Percentiles rank a stretch among this genome's conserved stretches.
phyloP scores from a whole-genome alignment of 768 basidiomycete genomes.

The Tephrocybe sp. region DNA sequence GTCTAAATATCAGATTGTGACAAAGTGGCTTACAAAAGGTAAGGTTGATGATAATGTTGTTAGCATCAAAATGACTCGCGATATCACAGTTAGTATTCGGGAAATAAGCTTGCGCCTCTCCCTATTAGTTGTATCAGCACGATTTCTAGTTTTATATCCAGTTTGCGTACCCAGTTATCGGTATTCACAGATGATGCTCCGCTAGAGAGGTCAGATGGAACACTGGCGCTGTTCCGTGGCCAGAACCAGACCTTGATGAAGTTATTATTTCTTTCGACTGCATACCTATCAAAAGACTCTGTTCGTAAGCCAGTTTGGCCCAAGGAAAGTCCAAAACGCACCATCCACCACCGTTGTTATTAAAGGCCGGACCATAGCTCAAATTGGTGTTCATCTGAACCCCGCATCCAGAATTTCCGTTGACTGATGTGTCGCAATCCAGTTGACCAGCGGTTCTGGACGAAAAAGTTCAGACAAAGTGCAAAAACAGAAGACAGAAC shows the following conservation, averaged over 20 bases:
- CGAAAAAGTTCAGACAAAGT: background rate
- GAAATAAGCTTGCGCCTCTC: conserved; percentile 55
- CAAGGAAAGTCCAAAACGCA: conserved; percentile 22
- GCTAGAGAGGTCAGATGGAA: conserved; percentile 45
- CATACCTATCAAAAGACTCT: conserved; percentile 42
- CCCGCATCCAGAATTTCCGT: conserved; percentile 45
- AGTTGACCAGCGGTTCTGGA: conserved; percentile 24
- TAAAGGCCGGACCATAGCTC: conserved; percentile 60
- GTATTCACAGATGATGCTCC: conserved; percentile 42
- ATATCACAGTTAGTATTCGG: conserved; percentile 61
- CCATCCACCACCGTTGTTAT: conserved; percentile 58
- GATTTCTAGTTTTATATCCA: background rate
- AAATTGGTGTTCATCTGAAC: conserved; percentile 31
- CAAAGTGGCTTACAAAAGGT: conserved; percentile 32
- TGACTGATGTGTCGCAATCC: conserved; percentile 40
- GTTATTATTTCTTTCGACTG: conserved; percentile 51
- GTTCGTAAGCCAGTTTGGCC: background rate
- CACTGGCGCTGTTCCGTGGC: conserved; percentile 45
- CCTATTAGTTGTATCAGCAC: conserved; percentile 29
- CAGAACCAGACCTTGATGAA: conserved; percentile 76
- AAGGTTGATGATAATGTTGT: conserved; percentile 66
- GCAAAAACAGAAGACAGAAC: conserved; percentile 2
- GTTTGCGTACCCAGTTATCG: conserved; percentile 46
- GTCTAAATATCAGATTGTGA: too few species aligned
- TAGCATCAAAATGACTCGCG: conserved; percentile 44